phyloP scores from a whole-genome alignment of 176 grass and related monocot genomes.

The Saccharum officinarum region DNA sequence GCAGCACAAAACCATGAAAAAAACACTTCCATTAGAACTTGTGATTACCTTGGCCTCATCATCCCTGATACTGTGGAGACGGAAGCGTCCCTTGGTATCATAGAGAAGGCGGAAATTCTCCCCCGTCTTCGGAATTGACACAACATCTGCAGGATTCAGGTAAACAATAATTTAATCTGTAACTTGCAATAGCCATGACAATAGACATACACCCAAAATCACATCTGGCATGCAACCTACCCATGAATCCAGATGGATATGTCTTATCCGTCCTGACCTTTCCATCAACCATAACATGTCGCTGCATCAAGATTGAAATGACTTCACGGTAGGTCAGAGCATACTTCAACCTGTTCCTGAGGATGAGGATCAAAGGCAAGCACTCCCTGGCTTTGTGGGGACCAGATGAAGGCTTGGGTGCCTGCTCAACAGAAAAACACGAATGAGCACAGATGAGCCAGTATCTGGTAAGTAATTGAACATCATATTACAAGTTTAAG shows the following conservation, averaged over 20 bases:
- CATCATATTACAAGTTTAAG: not conserved
- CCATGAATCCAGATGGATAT: slow-evolving; percentile 52
- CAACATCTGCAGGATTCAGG: slow-evolving; percentile 35
- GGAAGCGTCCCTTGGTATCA: slow-evolving; percentile 56
- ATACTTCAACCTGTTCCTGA: slow-evolving; percentile 59
- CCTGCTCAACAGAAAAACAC: slow-evolving; percentile 28
- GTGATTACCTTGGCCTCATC: slow-evolving; percentile 42
- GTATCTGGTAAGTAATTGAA: not conserved
- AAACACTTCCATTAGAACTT: not conserved
- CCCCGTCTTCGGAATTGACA: slow-evolving; percentile 45
- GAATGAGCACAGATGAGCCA: not conserved
- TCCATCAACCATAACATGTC: slow-evolving; percentile 48
- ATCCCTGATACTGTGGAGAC: slow-evolving; percentile 47
- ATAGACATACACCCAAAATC: not conserved
- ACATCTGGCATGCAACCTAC: not conserved
- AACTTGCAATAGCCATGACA: not conserved
- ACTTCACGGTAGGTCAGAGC: slow-evolving; percentile 50
- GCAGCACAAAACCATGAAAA: not conserved
- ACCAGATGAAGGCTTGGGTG: slow-evolving; percentile 55
- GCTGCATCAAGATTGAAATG: slow-evolving; percentile 55
- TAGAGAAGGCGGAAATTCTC: slow-evolving; percentile 51
- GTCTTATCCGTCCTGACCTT: slow-evolving; percentile 60
- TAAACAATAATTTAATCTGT: not conserved
- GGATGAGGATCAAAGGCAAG: slow-evolving; percentile 48
- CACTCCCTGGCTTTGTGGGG: slow-evolving; percentile 51